Percentiles rank a stretch among this genome's conserved stretches.
These are phyloP conservation scores for Paulownia fortunei DNA, from an alignment of 257 asterid genomes.

Conservation along the genomic window DNA sequence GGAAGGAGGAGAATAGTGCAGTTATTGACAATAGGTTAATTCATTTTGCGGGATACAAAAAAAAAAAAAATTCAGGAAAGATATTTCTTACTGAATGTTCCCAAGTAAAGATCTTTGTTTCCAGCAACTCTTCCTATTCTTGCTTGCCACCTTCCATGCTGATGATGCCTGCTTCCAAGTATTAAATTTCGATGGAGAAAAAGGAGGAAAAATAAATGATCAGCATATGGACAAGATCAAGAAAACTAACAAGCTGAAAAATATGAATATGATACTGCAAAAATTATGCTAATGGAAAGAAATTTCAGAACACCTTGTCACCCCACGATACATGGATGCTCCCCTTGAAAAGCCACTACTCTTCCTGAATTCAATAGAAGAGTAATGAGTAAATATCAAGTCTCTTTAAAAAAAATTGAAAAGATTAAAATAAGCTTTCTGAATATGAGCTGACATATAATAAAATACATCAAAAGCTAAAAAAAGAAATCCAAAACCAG, in stretches of 20 bases:
- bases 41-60: too few relatives aligned
- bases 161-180: slow-evolving; percentile 74
- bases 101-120: slow-evolving; percentile 90
- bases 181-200: slow-evolving; percentile 28
- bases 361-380: slow-evolving; percentile 51
- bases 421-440: neutral
- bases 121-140: slow-evolving; percentile 96
- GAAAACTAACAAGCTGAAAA: too few relatives aligned
- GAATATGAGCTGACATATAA: slow-evolving; percentile 24
- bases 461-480: neutral
- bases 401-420: neutral
- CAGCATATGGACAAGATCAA: too few relatives aligned
- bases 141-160: slow-evolving; percentile 98
- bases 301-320: slow-evolving; percentile 62
- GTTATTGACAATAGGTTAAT: neutral
- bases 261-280: neutral
- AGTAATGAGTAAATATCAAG: neutral
- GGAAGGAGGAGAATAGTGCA: neutral
- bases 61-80: too few relatives aligned
- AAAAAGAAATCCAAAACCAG: slow-evolving; percentile 5
- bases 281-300: neutral
- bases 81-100: slow-evolving; percentile 75
- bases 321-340: slow-evolving; percentile 94
- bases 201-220: neutral
- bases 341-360: slow-evolving; percentile 96